Percentiles rank a stretch among this genome's conserved stretches.
phyloP scores from a whole-genome alignment of 768 basidiomycete genomes.

The Suillus clintonianus region DNA sequence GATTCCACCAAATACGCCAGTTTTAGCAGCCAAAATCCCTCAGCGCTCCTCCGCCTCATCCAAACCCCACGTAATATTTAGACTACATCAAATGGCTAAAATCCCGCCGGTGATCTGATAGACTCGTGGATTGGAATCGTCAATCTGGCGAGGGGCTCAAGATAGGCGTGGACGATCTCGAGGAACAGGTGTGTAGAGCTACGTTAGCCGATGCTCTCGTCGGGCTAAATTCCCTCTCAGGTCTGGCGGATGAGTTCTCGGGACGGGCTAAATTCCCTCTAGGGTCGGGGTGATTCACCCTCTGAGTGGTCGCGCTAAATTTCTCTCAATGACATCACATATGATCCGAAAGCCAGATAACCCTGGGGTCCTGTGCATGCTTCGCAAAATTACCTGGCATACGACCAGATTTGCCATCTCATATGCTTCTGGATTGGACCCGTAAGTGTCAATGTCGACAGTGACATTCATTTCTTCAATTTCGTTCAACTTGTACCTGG shows the following conservation, averaged over 20 bases:
- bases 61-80: not conserved
- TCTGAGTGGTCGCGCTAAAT: not conserved
- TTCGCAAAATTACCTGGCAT: not conserved
- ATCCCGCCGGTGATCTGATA: not conserved
- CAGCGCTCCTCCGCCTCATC: not conserved
- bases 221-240: not conserved
- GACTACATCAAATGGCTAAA: not conserved
- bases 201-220: not conserved
- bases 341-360: not conserved
- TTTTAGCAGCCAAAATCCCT: not conserved
- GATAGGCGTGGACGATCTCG: not conserved
- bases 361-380: not conserved
- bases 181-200: not conserved
- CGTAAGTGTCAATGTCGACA: not conserved
- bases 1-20: not conserved
- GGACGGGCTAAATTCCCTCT: not conserved
- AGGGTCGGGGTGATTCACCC: not conserved
- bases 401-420: not conserved
- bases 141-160: not conserved
- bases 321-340: not conserved
- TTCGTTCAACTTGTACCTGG: not conserved
- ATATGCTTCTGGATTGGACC: not conserved
- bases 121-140: not conserved
- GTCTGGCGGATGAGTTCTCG: no score
- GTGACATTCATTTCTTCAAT: not conserved